These are phyloP conservation scores for Pichia sp. DNA, from an alignment of 1,139 yeast species.

Conservation along the genomic window DNA sequence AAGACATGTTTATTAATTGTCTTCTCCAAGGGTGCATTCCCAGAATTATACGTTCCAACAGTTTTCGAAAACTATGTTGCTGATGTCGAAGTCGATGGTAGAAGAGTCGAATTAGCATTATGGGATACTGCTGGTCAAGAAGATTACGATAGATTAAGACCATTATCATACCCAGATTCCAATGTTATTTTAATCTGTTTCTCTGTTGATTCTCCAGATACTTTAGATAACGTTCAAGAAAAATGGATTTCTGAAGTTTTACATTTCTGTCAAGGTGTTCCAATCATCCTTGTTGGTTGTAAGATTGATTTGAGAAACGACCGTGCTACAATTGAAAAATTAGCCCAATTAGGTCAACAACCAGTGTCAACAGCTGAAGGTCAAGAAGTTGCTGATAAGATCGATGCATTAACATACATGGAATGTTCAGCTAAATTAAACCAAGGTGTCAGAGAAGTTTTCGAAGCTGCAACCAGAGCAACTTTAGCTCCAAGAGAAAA, in stretches of 20 bases:
- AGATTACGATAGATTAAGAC: constrained; percentile 94
- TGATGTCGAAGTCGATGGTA: constrained; percentile 91
- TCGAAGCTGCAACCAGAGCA: constrained; percentile 91
- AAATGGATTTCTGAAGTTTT: constrained; percentile 94
- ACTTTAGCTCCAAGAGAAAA: constrained; percentile 66
- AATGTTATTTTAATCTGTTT: constrained; percentile 91
- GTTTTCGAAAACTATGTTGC: constrained; percentile 95
- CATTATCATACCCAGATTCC: constrained; percentile 90
- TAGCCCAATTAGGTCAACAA: constrained; percentile 70
- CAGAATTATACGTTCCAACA: constrained; percentile 94
- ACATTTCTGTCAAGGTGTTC: constrained; percentile 95
- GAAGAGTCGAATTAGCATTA: constrained; percentile 89
- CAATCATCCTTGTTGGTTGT: constrained; percentile 91
- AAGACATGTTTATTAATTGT: constrained; percentile 81
- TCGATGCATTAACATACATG: constrained; percentile 82
- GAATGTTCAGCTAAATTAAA: constrained; percentile 96
- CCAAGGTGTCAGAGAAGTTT: constrained; percentile 87
- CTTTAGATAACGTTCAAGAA: constrained; percentile 89
- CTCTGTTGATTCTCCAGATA: constrained; percentile 89
- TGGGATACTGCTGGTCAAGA: constrained; percentile 99
- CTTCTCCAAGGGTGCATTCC: constrained; percentile 93
- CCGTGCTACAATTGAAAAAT: constrained; percentile 69
- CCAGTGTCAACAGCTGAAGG: constrained; percentile 83
- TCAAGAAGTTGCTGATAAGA: constrained; percentile 78
- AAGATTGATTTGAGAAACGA: constrained; percentile 89